phyloP scores from a whole-genome alignment of 1,284 basidiomycete genomes.

The Naganishia sp. region DNA sequence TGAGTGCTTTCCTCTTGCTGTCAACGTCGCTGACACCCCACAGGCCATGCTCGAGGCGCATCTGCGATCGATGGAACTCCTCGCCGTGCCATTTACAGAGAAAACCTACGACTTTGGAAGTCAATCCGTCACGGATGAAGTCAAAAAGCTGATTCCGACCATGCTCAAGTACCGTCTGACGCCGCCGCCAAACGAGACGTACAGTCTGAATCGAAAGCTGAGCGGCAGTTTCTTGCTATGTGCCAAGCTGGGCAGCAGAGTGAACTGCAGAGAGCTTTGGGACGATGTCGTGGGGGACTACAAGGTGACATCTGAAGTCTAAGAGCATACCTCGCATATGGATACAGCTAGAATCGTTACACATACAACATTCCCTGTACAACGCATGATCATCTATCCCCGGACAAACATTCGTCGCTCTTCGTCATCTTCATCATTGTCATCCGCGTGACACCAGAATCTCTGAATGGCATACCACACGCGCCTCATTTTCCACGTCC shows the following conservation, averaged over 20 bases:
- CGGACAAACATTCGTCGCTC: conserved; percentile 27
- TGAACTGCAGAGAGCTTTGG: conserved; percentile 77
- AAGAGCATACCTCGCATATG: not conserved
- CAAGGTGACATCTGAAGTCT: conserved; percentile 29
- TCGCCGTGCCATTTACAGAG: conserved; percentile 49
- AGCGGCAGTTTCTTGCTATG: conserved; percentile 93
- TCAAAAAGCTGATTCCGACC: conserved; percentile 72
- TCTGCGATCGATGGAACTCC: conserved; percentile 74
- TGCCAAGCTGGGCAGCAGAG: conserved; percentile 71
- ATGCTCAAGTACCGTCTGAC: conserved; percentile 88
- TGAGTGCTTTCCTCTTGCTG: conserved; percentile 46
- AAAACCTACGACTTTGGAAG: conserved; percentile 48
- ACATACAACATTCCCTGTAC: conserved; percentile 8
- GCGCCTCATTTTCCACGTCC: conserved; percentile 28
- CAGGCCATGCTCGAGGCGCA: conserved; percentile 89
- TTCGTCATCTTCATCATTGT: conserved; percentile 19
- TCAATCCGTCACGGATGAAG: conserved; percentile 53
- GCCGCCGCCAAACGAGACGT: conserved; percentile 91
- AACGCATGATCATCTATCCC: conserved; percentile 4
- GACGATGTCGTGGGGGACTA: conserved; percentile 58
- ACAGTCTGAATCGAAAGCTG: conserved; percentile 91
- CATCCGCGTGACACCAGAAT: conserved; percentile 31
- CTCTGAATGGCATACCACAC: conserved; percentile 25
- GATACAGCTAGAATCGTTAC: conserved; percentile 19
- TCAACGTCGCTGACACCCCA: not conserved